Conservation (phyloP, 164 flowering plant species). For the Malania oleifera region DNA sequence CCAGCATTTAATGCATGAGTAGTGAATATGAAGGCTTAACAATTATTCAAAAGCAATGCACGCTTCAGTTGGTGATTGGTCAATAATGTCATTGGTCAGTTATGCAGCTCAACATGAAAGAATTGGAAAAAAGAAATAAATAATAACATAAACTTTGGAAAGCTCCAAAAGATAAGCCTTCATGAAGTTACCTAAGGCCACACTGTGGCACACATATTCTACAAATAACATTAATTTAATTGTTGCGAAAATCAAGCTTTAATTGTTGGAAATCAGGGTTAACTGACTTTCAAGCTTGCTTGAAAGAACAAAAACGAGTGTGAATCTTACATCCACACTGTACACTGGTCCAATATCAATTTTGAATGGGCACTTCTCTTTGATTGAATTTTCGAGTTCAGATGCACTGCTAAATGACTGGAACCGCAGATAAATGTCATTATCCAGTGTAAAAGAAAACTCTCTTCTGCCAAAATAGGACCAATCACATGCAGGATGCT, state of each 20-base stretch:
- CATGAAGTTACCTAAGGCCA: no score
- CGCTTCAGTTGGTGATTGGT: neutral
- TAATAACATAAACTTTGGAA: no score
- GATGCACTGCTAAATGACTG: constrained; percentile 57
- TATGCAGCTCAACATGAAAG: no score
- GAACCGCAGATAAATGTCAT: constrained; percentile 67
- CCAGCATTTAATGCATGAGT: constrained; percentile 1
- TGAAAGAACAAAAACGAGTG: neutral
- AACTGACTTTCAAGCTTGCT: no score
- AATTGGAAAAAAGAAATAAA: no score
- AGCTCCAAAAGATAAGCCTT: no score
- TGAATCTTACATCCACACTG: constrained; percentile 77
- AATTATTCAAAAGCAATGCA: neutral
- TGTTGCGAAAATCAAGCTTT: no score
- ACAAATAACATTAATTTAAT: no score
- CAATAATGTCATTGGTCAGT: no score
- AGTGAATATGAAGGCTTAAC: neutral
- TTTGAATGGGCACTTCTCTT: constrained; percentile 77
- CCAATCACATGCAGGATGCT: constrained; percentile 86
- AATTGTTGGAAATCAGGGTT: no score
- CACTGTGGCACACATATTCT: no score
- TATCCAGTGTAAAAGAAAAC: constrained; percentile 75
- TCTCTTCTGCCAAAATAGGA: constrained; percentile 85
- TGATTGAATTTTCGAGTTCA: constrained; percentile 73
- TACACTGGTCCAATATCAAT: constrained; percentile 97